A percentile compares a stretch with the other conserved stretches of the same genome.
Conservation (phyloP, 2,329 filamentous ascomycete genomes). For the Aphanoascus verrucosus region DNA sequence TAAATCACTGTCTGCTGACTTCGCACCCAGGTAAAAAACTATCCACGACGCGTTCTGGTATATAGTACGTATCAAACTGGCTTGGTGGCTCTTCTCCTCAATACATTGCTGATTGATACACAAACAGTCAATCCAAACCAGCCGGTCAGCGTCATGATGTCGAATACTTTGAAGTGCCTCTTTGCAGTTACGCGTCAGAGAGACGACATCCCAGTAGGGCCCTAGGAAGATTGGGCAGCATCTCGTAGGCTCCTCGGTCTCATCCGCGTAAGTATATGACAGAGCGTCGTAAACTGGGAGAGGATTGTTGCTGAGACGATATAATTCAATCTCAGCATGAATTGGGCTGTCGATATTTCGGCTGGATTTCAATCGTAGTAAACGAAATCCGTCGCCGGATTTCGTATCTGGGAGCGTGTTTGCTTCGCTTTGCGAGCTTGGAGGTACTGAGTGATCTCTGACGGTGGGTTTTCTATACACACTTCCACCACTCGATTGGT, state of each 20-base stretch:
- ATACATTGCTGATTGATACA: conserved; percentile 16
- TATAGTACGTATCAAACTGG: conserved; percentile 15
- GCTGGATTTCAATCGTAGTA: neutral
- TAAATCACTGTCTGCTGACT: neutral
- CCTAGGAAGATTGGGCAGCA: conserved; percentile 1
- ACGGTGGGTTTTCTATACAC: neutral
- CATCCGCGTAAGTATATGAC: conserved; percentile 10
- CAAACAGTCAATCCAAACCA: conserved; percentile 16
- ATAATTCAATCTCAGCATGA: neutral
- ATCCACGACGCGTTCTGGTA: conserved; percentile 9
- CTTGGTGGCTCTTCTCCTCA: conserved; percentile 15
- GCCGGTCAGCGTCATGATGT: neutral
- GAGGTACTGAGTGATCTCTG: neutral
- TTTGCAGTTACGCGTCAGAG: conserved; percentile 6
- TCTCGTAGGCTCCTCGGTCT: neutral
- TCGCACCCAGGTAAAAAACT: neutral
- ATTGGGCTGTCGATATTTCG: neutral
- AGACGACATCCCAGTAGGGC: neutral
- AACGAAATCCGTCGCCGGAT: neutral
- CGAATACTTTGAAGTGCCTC: conserved; percentile 5
- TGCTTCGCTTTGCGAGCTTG: neutral
- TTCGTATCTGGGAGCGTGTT: neutral
- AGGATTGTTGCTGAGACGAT: neutral
- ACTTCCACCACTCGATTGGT: neutral
- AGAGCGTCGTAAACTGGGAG: conserved; percentile 8